Percentiles rank a stretch among this genome's conserved stretches.
Conservation (phyloP, 208 protist genomes). For the Trichomonas gallinae region DNA sequence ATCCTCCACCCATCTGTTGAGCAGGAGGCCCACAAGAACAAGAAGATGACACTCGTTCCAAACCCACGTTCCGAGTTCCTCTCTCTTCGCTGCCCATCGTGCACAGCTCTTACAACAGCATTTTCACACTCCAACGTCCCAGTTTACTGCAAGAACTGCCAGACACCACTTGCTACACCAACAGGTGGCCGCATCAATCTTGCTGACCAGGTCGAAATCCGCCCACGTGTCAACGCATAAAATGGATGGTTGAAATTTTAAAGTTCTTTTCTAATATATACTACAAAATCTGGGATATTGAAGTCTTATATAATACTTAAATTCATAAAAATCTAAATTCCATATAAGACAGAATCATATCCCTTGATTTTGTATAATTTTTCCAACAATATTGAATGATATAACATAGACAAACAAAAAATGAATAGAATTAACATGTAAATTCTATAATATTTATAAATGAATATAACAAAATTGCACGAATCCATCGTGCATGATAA, state of each 20-base stretch:
- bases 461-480: not conserved
- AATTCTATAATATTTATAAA: too few species aligned
- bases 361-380: too few species aligned
- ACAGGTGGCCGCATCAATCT: not conserved
- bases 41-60: conserved; percentile 10
- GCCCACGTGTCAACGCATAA: not conserved
- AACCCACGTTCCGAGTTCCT: not conserved
- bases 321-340: too few species aligned
- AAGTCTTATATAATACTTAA: too few species aligned
- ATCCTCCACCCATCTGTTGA: not conserved
- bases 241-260: not conserved
- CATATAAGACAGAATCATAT: too few species aligned
- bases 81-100: not conserved
- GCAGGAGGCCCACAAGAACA: not conserved
- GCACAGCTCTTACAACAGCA: not conserved
- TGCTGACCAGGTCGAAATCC: not conserved
- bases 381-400: too few species aligned
- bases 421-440: too few species aligned
- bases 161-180: not conserved
- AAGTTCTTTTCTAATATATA: too few species aligned
- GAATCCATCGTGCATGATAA: not conserved
- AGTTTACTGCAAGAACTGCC: not conserved
- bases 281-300: too few species aligned
- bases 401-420: too few species aligned
- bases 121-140: not conserved